Evolutionary conservation across 2,329 filamentous ascomycete species (phyloP), one percentile per base, ranked within the genome.

Genomic region (Trichoderma hamatum): DNA sequence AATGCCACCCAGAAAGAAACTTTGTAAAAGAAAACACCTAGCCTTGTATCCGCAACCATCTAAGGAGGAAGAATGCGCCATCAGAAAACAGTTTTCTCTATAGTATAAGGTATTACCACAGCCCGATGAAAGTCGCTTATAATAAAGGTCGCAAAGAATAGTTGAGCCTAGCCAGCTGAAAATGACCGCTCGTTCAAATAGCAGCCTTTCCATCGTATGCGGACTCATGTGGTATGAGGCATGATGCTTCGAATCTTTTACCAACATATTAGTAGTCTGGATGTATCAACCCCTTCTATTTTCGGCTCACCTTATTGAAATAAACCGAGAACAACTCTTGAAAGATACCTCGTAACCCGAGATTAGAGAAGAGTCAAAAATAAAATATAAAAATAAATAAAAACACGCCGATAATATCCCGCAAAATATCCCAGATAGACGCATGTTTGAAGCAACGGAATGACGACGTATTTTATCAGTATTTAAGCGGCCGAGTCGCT

Each of bases 11-110:
- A 56, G 14, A 56, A 54, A 67, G 43, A 52, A 54, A 32, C 16
- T 49, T 24, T 49, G n/a, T 16, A 28, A 54, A 54, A 54, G 26
- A 54, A 54, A 54, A 54, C 56, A 59, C 63, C 63, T 43, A 46
- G 21, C 39, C 63, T 16, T 67, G 54, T 26, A 14, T 21, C 39
- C 28, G 24, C n/a, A 51, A 28, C 28, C 13, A 10, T 51, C 49
- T 21, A 32, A 36, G 11, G 16, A 59, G 39, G 51, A 21, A 59
- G 21, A 59, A 59, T 49, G 26, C 39, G 21, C 54, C 63, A 10
- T 32, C 24, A 32, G 28, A 10, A 51, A 34, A 26, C 10, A 16
- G 16, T 59, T 46, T 28, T 28, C 28, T 51, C 30, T 59, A 51
- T 51, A 28, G 13, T n/a, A 9, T 28, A 51, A 36, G 11, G 26